Percentiles rank a stretch among this genome's conserved stretches.
Evolutionary conservation across 2,329 filamentous ascomycete species (phyloP).

Genomic region (Talaromyces sp.): DNA sequence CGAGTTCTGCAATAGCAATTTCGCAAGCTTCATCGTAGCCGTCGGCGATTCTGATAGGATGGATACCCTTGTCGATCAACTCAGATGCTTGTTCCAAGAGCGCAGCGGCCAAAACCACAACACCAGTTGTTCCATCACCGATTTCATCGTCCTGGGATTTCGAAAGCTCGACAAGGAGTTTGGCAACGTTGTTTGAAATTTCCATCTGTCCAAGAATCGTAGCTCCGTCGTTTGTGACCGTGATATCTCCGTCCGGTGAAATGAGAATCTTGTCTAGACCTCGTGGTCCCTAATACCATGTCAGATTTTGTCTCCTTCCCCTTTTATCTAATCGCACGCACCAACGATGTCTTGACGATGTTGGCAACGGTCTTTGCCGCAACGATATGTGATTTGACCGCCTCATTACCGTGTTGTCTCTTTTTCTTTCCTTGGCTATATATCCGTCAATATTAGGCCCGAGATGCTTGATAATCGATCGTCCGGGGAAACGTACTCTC

Average conservation of each 20-base stretch:
- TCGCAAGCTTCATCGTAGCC: conserved; percentile 98
- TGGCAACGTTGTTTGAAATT: conserved; percentile 96
- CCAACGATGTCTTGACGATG: conserved; percentile 93
- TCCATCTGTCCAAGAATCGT: conserved; percentile 98
- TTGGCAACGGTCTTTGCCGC: conserved; percentile 93
- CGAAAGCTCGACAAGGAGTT: conserved; percentile 92
- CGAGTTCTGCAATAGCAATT: conserved; percentile 87
- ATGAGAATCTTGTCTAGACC: conserved; percentile 99
- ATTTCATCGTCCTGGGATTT: conserved; percentile 99
- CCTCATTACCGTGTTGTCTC: conserved; percentile 92
- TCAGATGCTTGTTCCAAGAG: conserved; percentile 95
- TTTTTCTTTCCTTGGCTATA: conserved; percentile 93
- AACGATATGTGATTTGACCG: conserved; percentile 96
- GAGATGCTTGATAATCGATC: neutral
- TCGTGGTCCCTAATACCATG: conserved; percentile 65
- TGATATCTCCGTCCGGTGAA: conserved; percentile 97
- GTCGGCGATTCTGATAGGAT: conserved; percentile 97
- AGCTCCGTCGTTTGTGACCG: conserved; percentile 97
- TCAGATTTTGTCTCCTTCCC: conserved; percentile 2
- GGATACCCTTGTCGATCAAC: conserved; percentile 98
- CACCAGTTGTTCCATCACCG: conserved; percentile 95
- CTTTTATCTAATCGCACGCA: conserved; percentile 36
- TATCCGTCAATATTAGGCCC: conserved; percentile 7
- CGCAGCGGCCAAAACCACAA: conserved; percentile 92
- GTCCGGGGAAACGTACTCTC: conserved; percentile 68